Conservation (phyloP, 805 yeast species). For the Helenozyma rhizophorensis region DNA sequence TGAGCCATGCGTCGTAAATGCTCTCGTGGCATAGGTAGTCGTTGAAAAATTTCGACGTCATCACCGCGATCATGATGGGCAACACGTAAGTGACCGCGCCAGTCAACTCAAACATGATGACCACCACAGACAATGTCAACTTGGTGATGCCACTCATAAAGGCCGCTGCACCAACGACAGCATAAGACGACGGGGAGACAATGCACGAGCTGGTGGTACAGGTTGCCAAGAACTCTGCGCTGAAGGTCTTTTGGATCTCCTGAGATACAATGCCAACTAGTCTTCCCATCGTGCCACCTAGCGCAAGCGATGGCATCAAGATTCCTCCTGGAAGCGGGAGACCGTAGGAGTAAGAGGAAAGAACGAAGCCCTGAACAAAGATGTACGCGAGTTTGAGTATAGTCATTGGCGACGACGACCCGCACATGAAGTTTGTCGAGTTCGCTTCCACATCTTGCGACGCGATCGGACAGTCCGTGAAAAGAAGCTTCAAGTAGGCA, state of each 20-base stretch:
- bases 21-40: constrained; percentile 57
- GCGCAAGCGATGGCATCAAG: constrained; percentile 56
- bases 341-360: constrained; percentile 70
- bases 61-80: constrained; percentile 82
- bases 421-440: constrained; percentile 35
- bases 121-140: constrained; percentile 75
- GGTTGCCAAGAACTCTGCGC: constrained; percentile 29
- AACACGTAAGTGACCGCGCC: constrained; percentile 82
- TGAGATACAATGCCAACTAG: constrained; percentile 51
- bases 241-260: constrained; percentile 38
- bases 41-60: constrained; percentile 68
- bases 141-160: constrained; percentile 78
- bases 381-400: constrained; percentile 32
- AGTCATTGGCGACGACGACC: constrained; percentile 21
- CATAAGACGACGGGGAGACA: constrained; percentile 83
- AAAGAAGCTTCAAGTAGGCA: constrained; percentile 54
- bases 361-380: constrained; percentile 47
- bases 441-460: constrained; percentile 11
- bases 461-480: constrained; percentile 57
- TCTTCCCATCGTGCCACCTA: constrained; percentile 61
- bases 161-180: constrained; percentile 84
- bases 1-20: constrained; percentile 54
- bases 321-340: constrained; percentile 66
- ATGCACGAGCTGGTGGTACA: constrained; percentile 48
- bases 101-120: constrained; percentile 75